Base-by-base conservation (phyloP, 371 early-diverging fungal genomes). In the Circinella umbellata region DNA sequence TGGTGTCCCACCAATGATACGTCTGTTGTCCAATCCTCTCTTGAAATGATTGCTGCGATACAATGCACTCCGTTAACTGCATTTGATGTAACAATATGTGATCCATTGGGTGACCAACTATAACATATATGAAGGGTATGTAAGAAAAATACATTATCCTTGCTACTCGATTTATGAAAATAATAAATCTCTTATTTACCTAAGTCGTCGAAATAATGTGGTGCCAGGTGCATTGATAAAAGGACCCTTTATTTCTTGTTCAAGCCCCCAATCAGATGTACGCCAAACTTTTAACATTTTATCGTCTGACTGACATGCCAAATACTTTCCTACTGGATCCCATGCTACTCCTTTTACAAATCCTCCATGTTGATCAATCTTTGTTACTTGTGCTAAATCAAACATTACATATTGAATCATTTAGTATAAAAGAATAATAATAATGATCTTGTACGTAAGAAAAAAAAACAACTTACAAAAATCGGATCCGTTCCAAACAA, bases 321-420 rank as follows among this genome's bases (percentile, higher is more conserved):
- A 79, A 72, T 89, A 98, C 73, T 93, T 90, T 20, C 97, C 98
- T 4, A 92, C 92, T 11, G 99, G 99, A 81, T 98, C 99, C 90
- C 96, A 98, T 3, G 96, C 87, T 3, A 99, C 76, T 3, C 99
- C 99, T 79, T 99, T 99, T 17, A 98, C 98, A 76, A 97, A 96
- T 34, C 94, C 95, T 17, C 82, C 72, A 70, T 97, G 97, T 38
- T 84, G 88, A 69, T 90, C 89, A 35, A 97, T 77, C 39, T 81
- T 85, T 3, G 80, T 85, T 35, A 93, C 76, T 54, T 84, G 85
- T 18, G 91, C 92, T 89, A 67, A 4, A 57, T 10, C 7, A 18
- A 57, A 1, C 7, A 57, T 57, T 4, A 54, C 54, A 54, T 8
- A 54, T 27, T 27, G 27, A 27, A 27, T 2, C 2, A 27, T 27